phyloP scores from a whole-genome alignment of 2,329 filamentous ascomycete genomes.

The Xylariaceae sp. region DNA sequence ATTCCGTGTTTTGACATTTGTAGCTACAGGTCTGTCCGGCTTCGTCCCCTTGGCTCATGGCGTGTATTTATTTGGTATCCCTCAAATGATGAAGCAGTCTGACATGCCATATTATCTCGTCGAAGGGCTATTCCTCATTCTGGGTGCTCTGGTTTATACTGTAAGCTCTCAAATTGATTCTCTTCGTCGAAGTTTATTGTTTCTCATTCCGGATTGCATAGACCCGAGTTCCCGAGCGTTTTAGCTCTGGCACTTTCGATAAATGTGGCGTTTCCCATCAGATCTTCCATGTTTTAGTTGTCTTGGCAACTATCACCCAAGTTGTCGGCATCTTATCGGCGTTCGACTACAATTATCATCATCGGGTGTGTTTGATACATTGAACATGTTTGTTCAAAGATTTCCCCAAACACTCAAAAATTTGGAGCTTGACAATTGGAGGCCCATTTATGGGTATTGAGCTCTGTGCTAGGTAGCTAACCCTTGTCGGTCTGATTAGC shows the following conservation, averaged over 20 bases:
- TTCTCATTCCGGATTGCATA: constrained; percentile 7
- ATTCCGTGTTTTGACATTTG: constrained; percentile 34
- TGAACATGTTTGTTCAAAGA: too few species aligned
- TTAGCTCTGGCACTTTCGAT: constrained; percentile 41
- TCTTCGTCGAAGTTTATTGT: neutral
- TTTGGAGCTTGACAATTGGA: too few species aligned
- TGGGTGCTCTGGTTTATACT: constrained; percentile 37
- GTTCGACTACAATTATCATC: constrained; percentile 27
- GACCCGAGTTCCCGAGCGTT: constrained; percentile 41
- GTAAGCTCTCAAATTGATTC: constrained; percentile 27
- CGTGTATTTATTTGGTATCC: constrained; percentile 34
- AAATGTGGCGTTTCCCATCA: constrained; percentile 44
- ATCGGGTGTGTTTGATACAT: constrained; percentile 26
- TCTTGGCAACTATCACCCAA: constrained; percentile 38
- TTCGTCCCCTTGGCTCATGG: constrained; percentile 39
- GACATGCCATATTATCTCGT: constrained; percentile 39
- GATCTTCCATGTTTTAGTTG: constrained; percentile 44
- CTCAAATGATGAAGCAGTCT: constrained; percentile 36
- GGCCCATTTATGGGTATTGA: too few species aligned
- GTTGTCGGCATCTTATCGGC: constrained; percentile 32
- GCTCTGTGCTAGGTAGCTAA: too few species aligned
- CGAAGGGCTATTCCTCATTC: constrained; percentile 35
- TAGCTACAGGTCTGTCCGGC: constrained; percentile 37
- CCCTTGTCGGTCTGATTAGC: too few species aligned
- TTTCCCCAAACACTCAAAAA: too few species aligned